These are phyloP conservation scores for Blastocystis sp. DNA, from an alignment of 352 stramenopile species.

Conservation along the genomic window DNA sequence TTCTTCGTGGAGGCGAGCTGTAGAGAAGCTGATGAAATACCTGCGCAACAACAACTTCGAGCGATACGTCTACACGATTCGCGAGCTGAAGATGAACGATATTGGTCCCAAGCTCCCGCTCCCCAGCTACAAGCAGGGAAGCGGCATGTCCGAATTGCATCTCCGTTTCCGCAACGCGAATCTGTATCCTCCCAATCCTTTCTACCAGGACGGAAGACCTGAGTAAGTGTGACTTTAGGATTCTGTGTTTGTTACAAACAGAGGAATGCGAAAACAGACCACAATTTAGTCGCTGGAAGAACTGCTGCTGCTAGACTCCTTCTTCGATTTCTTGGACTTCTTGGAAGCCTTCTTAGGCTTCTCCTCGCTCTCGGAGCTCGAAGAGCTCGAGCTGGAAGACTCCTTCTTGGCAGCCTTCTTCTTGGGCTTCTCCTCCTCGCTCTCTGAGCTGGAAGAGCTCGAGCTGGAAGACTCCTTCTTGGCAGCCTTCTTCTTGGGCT, in stretches of 20 bases:
- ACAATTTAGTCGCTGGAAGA: constrained; percentile 32
- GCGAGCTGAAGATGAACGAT: constrained; percentile 56
- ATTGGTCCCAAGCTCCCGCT: constrained; percentile 43
- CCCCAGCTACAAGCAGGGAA: constrained; percentile 39
- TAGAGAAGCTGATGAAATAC: constrained; percentile 57
- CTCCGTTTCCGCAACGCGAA: constrained; percentile 55
- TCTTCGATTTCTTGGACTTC: constrained; percentile 31
- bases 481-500: constrained; percentile 38
- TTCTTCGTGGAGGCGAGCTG: neutral
- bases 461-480: constrained; percentile 30
- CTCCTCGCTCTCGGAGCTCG: constrained; percentile 3
- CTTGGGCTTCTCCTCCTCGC: constrained; percentile 40
- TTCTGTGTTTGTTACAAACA: neutral
- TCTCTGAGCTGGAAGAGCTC: neutral
- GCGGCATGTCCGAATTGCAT: constrained; percentile 1
- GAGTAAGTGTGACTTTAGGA: neutral
- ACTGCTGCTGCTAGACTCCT: neutral
- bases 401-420: constrained; percentile 42
- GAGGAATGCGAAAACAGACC: neutral
- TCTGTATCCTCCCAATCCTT: constrained; percentile 53
- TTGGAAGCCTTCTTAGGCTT: constrained; percentile 45
- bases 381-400: neutral
- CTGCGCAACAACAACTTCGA: constrained; percentile 54
- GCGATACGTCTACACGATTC: constrained; percentile 55
- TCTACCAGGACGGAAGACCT: constrained; percentile 51